Evolutionary conservation across 148 eudicot genomes (phyloP), one percentile per base, ranked within the genome.

Genomic region (Amaranthus palmeri): DNA sequence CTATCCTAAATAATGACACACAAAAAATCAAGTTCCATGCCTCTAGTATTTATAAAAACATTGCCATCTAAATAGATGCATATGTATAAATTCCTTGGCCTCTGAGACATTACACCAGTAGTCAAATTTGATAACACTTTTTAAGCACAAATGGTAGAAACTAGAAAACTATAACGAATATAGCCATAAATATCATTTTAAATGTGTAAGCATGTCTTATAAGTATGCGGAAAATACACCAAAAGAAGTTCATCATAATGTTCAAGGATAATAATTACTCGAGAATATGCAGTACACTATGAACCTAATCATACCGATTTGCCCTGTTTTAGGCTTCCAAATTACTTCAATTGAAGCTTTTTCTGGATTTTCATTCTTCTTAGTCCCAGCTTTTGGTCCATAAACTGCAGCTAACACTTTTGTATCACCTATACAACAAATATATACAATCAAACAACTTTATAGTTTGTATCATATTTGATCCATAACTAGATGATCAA

Each of bases 291-390:
- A 36, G 14, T 53, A 40, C 25, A n/a, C 36, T 47, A 25, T 25
- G 4, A 65, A 72, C 65, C 44, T 25, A 67, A 15, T 8, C 84
- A 79, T 74, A 93, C 98, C 97, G 76, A 80, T 81, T 83, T 89
- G 97, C 65, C 98, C 96, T 0, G 92, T 87, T 80, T 91, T 86
- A 14, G 88, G 84, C 86, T 89, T 89, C 97, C 90, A 91, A 80
- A 83, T 80, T 59, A 93, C 96, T 85, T 91, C 97, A 76, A 93
- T 70, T 70, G 83, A 89, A 81, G 97, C 97, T 76, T 88, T 91
- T 76, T 88, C 89, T 25, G 88, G 91, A 69, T 88, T 88, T 79
- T 88, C 93, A 76, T 87, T 88, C 78, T 87, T 87, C 85, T 86
- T 88, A 5, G 87, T 87, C 72, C 97, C 97, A 46, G 88, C 88